Percentiles rank a stretch among this genome's conserved stretches.
Conservation (phyloP, 2,329 filamentous ascomycete species). For the Cercospora beticola region DNA sequence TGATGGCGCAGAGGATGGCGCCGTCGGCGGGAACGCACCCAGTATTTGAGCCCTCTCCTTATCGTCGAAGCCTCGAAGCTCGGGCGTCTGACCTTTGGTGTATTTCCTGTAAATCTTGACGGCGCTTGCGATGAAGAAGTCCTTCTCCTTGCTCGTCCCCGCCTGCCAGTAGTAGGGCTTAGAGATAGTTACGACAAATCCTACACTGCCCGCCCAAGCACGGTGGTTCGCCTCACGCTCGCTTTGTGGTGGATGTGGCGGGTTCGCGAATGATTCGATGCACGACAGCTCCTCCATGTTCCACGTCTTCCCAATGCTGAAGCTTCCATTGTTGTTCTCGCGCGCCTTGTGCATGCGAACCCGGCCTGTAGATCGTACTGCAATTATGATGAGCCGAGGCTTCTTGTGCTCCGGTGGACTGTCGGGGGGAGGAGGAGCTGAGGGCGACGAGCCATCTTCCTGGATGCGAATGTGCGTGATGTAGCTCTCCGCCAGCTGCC, state of each 20-base stretch:
- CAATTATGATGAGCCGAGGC: conserved; percentile 84
- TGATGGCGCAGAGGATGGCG: conserved; percentile 16
- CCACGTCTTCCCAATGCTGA: conserved; percentile 98
- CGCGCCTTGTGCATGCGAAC: conserved; percentile 96
- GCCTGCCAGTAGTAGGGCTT: conserved; percentile 99
- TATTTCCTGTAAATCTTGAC: conserved; percentile 98
- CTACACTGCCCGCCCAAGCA: conserved; percentile 77
- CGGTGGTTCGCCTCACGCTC: conserved; percentile 62
- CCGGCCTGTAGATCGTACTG: conserved; percentile 85
- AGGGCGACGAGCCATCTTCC: conserved; percentile 82
- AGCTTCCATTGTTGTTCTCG: conserved; percentile 89
- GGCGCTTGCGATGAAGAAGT: conserved; percentile 95
- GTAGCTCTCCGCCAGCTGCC: conserved; percentile 85
- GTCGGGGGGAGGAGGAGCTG: conserved; percentile 77
- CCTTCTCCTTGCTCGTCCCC: conserved; percentile 90
- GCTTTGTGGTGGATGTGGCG: conserved; percentile 47
- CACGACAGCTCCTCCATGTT: conserved; percentile 83
- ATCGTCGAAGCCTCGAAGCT: conserved; percentile 78
- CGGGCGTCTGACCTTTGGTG: conserved; percentile 78
- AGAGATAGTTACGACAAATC: conserved; percentile 82
- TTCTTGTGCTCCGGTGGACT: conserved; percentile 77
- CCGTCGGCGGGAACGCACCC: conserved; percentile 43
- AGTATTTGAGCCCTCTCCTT: conserved; percentile 74
- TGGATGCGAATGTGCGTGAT: conserved; percentile 93
- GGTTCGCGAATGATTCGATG: conserved; percentile 75